Evolutionary conservation across 768 basidiomycete species (phyloP).

Genomic region (Leccinum rimulosum): DNA sequence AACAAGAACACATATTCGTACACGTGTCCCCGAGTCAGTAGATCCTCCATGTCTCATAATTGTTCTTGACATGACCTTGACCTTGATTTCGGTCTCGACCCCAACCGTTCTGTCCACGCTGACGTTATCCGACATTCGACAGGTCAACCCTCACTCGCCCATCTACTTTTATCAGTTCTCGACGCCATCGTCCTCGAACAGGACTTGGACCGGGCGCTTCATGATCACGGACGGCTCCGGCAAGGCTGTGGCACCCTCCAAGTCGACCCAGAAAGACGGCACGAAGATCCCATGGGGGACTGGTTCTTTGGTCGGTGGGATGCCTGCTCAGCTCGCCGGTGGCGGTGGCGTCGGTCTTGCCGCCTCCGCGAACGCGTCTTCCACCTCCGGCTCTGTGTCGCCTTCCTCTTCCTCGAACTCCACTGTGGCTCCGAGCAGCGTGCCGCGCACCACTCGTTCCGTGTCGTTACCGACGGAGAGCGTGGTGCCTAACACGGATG

Average conservation of each 20-base stretch:
- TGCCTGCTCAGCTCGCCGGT: constrained; percentile 32
- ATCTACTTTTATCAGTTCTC: constrained; percentile 85
- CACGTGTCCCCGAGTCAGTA: constrained; percentile 65
- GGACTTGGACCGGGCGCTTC: constrained; percentile 75
- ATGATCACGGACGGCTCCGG: constrained; percentile 57
- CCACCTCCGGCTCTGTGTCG: background rate
- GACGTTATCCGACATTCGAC: background rate
- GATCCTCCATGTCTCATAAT: background rate
- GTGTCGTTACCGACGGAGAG: background rate
- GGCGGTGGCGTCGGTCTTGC: constrained; percentile 11
- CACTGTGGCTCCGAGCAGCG: background rate
- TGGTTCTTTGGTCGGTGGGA: constrained; percentile 50
- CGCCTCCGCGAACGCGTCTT: constrained; percentile 2
- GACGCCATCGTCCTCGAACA: constrained; percentile 36
- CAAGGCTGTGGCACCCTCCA: constrained; percentile 44
- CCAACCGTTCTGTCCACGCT: background rate
- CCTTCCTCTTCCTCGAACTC: background rate
- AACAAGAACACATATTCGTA: constrained; percentile 47
- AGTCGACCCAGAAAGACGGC: constrained; percentile 52
- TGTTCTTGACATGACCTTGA: background rate
- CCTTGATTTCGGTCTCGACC: background rate
- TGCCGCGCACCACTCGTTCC: background rate
- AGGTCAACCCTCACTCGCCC: constrained; percentile 62
- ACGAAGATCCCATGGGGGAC: constrained; percentile 61
- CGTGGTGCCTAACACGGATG: background rate